Percentiles rank a stretch among this genome's conserved stretches.
Evolutionary conservation across 768 basidiomycete species (phyloP).

Genomic region (Cyclocybe aegerita): DNA sequence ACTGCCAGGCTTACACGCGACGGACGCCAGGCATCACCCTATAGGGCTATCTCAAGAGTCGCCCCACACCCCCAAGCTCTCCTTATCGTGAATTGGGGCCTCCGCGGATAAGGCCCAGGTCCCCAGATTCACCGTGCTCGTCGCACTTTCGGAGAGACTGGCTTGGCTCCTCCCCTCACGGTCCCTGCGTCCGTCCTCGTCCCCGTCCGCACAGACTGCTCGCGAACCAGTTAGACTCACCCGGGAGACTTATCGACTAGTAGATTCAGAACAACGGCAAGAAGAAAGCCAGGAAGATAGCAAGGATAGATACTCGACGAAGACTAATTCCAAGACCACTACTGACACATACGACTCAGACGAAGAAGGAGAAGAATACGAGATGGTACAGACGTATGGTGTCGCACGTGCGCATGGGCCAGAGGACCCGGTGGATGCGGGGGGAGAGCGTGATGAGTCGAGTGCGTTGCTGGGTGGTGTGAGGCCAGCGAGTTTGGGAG

Average conservation of each 20-base stretch:
- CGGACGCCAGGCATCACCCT: too few relatives aligned
- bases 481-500: conserved; percentile 15
- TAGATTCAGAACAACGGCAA: too few relatives aligned
- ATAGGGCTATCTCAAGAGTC: neutral
- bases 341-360: conserved; percentile 21
- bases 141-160: conserved; percentile 3
- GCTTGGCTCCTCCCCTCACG: conserved; percentile 10
- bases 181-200: neutral
- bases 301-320: neutral
- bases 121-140: neutral
- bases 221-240: neutral
- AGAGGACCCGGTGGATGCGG: conserved; percentile 22
- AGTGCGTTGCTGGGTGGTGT: conserved; percentile 59
- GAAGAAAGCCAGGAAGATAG: too few relatives aligned
- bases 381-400: conserved; percentile 75
- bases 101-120: neutral
- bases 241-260: neutral
- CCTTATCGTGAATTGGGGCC: conserved; percentile 1
- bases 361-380: conserved; percentile 30
- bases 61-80: neutral
- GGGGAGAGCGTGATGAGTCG: conserved; percentile 40
- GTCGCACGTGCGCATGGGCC: conserved; percentile 37
- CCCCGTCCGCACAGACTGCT: neutral
- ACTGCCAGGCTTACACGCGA: too few relatives aligned
- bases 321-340: conserved; percentile 5